A percentile compares a stretch with the other conserved stretches of the same genome.
Conservation (phyloP, 371 early-diverging fungal genomes). For the Cokeromyces recurvatus region DNA sequence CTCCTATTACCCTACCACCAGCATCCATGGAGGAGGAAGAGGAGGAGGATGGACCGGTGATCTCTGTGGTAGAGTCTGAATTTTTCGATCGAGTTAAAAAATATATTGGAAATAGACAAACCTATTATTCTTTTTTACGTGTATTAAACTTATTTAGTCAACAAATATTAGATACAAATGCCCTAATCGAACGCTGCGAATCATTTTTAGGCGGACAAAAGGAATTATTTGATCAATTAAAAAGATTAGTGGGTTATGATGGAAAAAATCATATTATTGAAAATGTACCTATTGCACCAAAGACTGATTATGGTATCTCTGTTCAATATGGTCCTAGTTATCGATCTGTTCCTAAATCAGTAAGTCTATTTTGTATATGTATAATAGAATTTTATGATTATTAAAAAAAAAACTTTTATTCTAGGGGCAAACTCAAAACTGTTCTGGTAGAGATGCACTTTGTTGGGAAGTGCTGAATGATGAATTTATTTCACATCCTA, state of each 20-base stretch:
- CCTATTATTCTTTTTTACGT: slow-evolving; percentile 96
- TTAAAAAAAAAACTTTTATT: not conserved
- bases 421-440: slow-evolving; percentile 48
- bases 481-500: slow-evolving; percentile 92
- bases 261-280: slow-evolving; percentile 46
- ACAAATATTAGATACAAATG: slow-evolving; percentile 84
- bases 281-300: slow-evolving; percentile 9
- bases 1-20: too few species aligned
- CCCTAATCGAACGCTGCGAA: slow-evolving; percentile 79
- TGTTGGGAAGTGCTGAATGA: slow-evolving; percentile 94
- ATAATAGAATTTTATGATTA: too few species aligned
- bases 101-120: slow-evolving; percentile 74
- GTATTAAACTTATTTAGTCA: slow-evolving; percentile 94
- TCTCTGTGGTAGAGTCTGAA: slow-evolving; percentile 72
- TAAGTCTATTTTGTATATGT: slow-evolving; percentile 28
- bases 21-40: too few species aligned
- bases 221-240: slow-evolving; percentile 93
- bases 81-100: slow-evolving; percentile 89
- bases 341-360: slow-evolving; percentile 58
- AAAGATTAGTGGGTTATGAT: slow-evolving; percentile 85
- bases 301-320: slow-evolving; percentile 3
- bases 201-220: slow-evolving; percentile 71
- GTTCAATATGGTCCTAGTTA: slow-evolving; percentile 26
- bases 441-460: slow-evolving; percentile 87
- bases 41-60: slow-evolving; percentile 15